Evolutionary conservation across 345 rosid species (phyloP).

Genomic region (Heritiera fomes): DNA sequence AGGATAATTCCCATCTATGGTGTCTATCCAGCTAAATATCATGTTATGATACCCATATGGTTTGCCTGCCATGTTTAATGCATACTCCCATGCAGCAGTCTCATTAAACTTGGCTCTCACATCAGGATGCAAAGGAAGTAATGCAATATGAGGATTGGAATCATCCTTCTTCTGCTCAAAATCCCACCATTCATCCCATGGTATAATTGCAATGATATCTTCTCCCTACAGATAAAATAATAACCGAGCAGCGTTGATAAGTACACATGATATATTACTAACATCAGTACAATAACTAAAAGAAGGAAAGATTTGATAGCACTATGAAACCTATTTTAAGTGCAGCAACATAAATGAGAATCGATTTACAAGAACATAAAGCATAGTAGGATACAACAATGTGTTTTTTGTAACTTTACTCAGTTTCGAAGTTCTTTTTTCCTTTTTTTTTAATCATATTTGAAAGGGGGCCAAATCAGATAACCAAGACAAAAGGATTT

Average conservation of each 20-base stretch:
- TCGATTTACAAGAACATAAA: too few relatives aligned
- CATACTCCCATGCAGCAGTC: conserved; percentile 99
- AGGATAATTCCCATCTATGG: conserved; percentile 80
- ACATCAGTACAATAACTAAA: background rate
- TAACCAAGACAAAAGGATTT: too few relatives aligned
- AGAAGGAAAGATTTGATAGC: too few relatives aligned
- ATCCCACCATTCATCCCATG: conserved; percentile 99
- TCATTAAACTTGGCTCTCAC: conserved; percentile 83
- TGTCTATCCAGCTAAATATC: conserved; percentile 99
- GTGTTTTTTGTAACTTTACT: too few relatives aligned
- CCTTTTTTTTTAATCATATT: too few relatives aligned
- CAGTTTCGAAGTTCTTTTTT: too few relatives aligned
- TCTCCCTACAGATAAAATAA: conserved; percentile 57
- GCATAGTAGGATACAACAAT: too few relatives aligned
- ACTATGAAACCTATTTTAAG: too few relatives aligned
- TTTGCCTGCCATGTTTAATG: conserved; percentile 77
- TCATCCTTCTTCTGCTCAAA: conserved; percentile 89
- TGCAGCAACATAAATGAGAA: too few relatives aligned
- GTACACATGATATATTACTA: background rate
- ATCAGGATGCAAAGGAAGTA: conserved; percentile 92
- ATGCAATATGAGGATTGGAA: conserved; percentile 88
- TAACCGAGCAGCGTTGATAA: background rate
- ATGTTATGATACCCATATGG: conserved; percentile 98
- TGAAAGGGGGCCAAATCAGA: too few relatives aligned
- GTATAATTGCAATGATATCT: conserved; percentile 75